phyloP scores from a whole-genome alignment of 495 filamentous ascomycete genomes.

The Aspergillus indologenus region DNA sequence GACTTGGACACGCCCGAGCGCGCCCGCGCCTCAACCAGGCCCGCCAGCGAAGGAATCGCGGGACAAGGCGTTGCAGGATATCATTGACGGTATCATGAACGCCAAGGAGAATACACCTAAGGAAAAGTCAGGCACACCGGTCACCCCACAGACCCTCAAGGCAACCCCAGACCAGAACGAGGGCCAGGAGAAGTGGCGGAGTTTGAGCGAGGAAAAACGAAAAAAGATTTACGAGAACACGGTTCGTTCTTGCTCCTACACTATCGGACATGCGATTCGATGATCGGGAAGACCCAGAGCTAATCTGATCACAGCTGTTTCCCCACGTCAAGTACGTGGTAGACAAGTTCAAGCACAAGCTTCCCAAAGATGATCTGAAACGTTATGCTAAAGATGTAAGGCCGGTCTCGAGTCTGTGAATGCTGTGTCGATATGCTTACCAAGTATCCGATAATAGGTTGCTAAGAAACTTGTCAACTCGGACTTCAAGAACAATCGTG shows the following conservation, averaged over 20 bases:
- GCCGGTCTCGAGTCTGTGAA: not conserved
- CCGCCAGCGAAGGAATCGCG: constrained; percentile 64
- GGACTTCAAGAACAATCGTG: constrained; percentile 82
- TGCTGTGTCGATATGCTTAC: constrained; percentile 3
- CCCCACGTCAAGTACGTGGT: constrained; percentile 81
- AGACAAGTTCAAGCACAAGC: constrained; percentile 78
- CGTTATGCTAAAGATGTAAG: constrained; percentile 78
- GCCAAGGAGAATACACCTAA: constrained; percentile 65
- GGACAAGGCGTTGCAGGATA: constrained; percentile 69
- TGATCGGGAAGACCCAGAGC: not conserved
- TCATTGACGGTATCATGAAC: constrained; percentile 80
- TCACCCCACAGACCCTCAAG: constrained; percentile 45
- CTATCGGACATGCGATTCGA: not conserved
- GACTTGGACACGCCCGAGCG: constrained; percentile 75
- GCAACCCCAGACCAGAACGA: constrained; percentile 63
- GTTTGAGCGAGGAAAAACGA: constrained; percentile 75
- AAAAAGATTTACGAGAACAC: constrained; percentile 93
- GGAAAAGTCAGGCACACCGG: constrained; percentile 50
- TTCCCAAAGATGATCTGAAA: constrained; percentile 85
- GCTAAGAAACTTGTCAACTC: constrained; percentile 83
- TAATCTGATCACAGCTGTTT: constrained; percentile 57
- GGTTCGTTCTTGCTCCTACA: constrained; percentile 47
- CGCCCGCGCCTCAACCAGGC: constrained; percentile 59
- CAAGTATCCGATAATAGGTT: constrained; percentile 36
- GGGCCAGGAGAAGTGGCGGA: constrained; percentile 73